A percentile compares a stretch with the other conserved stretches of the same genome.
These are phyloP conservation scores for Alternaria alternata DNA, from an alignment of 2,329 filamentous ascomycete species.

Conservation along the genomic window DNA sequence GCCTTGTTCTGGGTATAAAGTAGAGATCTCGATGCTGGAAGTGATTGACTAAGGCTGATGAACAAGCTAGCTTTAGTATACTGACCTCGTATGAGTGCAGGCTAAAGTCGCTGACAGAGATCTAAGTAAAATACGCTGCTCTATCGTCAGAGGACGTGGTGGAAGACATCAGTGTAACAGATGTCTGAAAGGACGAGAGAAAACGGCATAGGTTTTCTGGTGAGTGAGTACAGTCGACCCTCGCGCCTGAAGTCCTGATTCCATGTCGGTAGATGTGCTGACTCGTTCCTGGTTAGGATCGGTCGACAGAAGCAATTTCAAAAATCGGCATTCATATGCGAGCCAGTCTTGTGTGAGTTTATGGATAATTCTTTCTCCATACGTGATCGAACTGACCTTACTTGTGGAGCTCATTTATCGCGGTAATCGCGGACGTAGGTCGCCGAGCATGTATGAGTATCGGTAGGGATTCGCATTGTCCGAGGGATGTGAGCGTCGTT, in stretches of 20 bases:
- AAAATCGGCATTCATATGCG: background rate
- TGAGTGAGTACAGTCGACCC: background rate
- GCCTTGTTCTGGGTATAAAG: background rate
- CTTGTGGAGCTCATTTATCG: background rate
- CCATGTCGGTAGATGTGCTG: background rate
- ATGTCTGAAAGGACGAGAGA: background rate
- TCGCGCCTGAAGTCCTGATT: background rate
- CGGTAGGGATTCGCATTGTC: background rate
- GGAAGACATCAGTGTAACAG: background rate
- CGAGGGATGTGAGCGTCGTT: background rate
- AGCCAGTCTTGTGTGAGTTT: background rate
- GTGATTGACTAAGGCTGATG: background rate
- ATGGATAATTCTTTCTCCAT: background rate
- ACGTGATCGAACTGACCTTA: background rate
- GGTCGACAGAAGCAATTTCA: background rate
- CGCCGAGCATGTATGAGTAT: background rate
- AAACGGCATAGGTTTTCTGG: background rate
- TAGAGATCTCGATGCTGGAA: background rate
- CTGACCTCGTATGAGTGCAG: background rate
- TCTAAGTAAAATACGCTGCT: background rate
- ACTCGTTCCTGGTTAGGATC: background rate
- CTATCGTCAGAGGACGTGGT: background rate
- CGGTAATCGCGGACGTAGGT: conserved; percentile 2
- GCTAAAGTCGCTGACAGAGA: background rate
- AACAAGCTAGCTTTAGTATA: background rate